Conservation (phyloP, 345 rosid species). For the Syzygium aromaticum region DNA sequence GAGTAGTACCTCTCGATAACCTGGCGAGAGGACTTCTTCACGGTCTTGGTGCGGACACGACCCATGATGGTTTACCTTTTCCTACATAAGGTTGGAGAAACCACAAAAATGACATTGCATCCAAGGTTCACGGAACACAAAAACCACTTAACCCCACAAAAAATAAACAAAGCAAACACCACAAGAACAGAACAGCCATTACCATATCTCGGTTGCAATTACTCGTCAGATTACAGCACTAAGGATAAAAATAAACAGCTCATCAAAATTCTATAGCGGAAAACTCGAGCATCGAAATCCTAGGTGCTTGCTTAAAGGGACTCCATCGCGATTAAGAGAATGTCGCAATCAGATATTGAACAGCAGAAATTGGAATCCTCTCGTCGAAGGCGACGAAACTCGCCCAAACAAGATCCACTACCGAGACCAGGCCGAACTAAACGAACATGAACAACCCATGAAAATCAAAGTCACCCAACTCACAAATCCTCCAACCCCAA, state of each 20-base stretch:
- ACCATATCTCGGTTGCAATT: background rate
- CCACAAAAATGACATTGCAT: background rate
- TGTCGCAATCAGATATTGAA: background rate
- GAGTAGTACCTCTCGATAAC: constrained; percentile 88
- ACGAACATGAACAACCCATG: background rate
- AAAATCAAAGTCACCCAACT: background rate
- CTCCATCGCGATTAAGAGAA: background rate
- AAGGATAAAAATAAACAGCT: background rate
- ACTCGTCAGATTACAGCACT: background rate
- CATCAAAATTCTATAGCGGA: background rate
- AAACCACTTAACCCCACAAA: background rate
- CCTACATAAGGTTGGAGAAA: background rate
- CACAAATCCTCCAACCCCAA: background rate
- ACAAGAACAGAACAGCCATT: background rate
- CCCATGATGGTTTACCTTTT: constrained; percentile 34
- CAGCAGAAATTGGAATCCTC: background rate
- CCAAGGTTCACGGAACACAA: background rate
- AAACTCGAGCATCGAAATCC: too few species aligned
- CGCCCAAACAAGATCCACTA: background rate
- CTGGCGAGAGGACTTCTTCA: constrained; percentile 89
- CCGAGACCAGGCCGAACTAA: background rate
- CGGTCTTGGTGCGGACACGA: constrained; percentile 82
- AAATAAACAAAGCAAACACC: background rate
- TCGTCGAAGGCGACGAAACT: background rate
- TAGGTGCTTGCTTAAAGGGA: background rate